A percentile compares a stretch with the other conserved stretches of the same genome.
Conservation (phyloP, 306 rosid species). For the Vigna radiata region DNA sequence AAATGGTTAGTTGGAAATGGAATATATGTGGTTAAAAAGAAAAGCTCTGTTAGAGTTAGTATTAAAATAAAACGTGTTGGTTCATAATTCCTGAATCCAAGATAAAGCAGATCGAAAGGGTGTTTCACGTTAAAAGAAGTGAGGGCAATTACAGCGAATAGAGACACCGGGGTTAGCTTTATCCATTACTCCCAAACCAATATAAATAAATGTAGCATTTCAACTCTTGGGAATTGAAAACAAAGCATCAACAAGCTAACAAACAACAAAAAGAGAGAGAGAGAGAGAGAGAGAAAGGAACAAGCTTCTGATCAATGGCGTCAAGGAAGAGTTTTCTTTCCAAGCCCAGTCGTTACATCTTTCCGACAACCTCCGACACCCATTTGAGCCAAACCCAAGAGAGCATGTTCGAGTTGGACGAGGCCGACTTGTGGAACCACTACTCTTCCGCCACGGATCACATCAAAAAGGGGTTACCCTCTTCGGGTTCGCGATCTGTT, state of each 20-base stretch:
- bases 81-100: not conserved
- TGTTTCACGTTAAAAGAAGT: conserved; percentile 41
- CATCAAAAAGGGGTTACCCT: conserved; percentile 15
- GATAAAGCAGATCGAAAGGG: conserved; percentile 23
- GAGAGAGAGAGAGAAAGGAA: conserved; percentile 10
- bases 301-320: conserved; percentile 63
- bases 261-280: not conserved
- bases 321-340: conserved; percentile 61
- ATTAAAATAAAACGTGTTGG: not conserved
- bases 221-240: conserved; percentile 24
- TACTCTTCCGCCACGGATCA: not conserved
- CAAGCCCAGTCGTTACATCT: conserved; percentile 53
- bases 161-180: conserved; percentile 38
- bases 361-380: conserved; percentile 44
- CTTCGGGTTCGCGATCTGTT: conserved; percentile 43
- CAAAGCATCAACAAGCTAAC: not conserved
- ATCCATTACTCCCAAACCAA: conserved; percentile 43
- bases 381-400: conserved; percentile 28
- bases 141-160: conserved; percentile 24
- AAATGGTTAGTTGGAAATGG: too few relatives aligned
- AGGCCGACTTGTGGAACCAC: conserved; percentile 60
- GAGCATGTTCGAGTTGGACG: conserved; percentile 60
- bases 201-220: conserved; percentile 44
- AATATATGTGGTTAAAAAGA: not conserved
- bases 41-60: not conserved